Evolutionary conservation across 192 early-diverging fungal genomes (phyloP).

Genomic region (Ramicandelaber brevisporus): DNA sequence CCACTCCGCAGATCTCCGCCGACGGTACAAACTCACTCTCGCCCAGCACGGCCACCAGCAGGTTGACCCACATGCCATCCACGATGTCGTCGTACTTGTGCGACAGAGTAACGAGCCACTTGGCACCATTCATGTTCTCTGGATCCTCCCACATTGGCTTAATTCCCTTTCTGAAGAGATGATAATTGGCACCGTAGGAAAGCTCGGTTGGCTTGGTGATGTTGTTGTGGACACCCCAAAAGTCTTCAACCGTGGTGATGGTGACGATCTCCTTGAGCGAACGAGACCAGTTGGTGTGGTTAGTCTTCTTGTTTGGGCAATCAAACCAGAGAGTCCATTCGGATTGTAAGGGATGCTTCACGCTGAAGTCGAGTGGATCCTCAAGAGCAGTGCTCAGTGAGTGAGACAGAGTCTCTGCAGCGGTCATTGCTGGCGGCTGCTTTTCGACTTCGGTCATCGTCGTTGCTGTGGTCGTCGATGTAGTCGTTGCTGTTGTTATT

Average conservation of each 20-base stretch:
- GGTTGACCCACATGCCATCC: conserved; percentile 66
- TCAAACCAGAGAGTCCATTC: conserved; percentile 93
- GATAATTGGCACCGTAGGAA: conserved; percentile 64
- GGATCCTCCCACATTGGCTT: conserved; percentile 90
- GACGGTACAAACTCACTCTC: conserved; percentile 54
- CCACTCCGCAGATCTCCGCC: conserved; percentile 68
- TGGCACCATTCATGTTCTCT: conserved; percentile 70
- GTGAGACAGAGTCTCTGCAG: too few relatives aligned
- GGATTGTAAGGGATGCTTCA: conserved; percentile 70
- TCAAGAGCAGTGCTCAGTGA: conserved; percentile 21
- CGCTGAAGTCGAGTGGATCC: conserved; percentile 43
- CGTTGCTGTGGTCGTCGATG: too few relatives aligned
- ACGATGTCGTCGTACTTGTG: conserved; percentile 46
- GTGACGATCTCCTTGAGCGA: conserved; percentile 78
- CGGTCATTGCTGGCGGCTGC: too few relatives aligned
- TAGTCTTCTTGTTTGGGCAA: conserved; percentile 56
- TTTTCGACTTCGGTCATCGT: too few relatives aligned
- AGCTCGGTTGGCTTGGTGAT: conserved; percentile 48
- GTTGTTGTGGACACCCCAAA: conserved; percentile 90
- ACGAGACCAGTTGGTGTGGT: conserved; percentile 47
- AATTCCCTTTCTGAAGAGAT: conserved; percentile 77
- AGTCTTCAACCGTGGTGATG: conserved; percentile 83
- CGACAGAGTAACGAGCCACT: conserved; percentile 58
- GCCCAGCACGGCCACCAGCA: conserved; percentile 67
- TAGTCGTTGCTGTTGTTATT: too few relatives aligned